These are phyloP conservation scores for Russula virescens DNA, from an alignment of 768 basidiomycete species.

Conservation along the genomic window DNA sequence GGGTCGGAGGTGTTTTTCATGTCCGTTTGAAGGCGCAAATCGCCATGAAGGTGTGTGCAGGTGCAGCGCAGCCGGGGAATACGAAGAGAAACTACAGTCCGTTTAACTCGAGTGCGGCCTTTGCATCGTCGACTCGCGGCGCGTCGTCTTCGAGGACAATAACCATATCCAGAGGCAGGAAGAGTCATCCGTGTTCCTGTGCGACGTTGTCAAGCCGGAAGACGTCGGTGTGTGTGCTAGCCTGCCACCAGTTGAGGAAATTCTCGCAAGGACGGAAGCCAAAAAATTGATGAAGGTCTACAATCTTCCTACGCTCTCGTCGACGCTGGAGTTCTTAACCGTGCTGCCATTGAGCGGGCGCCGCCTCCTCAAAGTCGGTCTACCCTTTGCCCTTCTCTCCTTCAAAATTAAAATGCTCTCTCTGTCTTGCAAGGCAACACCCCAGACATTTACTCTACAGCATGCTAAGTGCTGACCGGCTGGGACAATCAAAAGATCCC, in stretches of 20 bases:
- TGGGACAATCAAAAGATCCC: conserved; percentile 98
- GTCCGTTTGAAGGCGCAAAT: neutral
- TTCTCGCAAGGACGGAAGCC: no score
- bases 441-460: neutral
- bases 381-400: neutral
- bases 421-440: neutral
- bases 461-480: conserved; percentile 36
- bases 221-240: conserved; percentile 67
- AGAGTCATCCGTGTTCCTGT: conserved; percentile 58
- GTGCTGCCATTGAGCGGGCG: conserved; percentile 83
- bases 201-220: no score
- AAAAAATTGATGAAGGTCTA: conserved; percentile 81
- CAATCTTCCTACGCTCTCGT: conserved; percentile 66
- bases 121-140: conserved; percentile 90
- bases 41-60: conserved; percentile 67
- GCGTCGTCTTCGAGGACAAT: conserved; percentile 92
- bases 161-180: conserved; percentile 41
- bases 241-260: no score
- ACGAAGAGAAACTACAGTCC: conserved; percentile 91
- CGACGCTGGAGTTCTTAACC: conserved; percentile 79
- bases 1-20: no score
- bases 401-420: neutral
- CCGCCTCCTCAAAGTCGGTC: conserved; percentile 67
- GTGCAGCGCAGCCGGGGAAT: conserved; percentile 91
- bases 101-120: no score